phyloP scores from a whole-genome alignment of 306 rosid genomes.

The Ochetophila trinervis region DNA sequence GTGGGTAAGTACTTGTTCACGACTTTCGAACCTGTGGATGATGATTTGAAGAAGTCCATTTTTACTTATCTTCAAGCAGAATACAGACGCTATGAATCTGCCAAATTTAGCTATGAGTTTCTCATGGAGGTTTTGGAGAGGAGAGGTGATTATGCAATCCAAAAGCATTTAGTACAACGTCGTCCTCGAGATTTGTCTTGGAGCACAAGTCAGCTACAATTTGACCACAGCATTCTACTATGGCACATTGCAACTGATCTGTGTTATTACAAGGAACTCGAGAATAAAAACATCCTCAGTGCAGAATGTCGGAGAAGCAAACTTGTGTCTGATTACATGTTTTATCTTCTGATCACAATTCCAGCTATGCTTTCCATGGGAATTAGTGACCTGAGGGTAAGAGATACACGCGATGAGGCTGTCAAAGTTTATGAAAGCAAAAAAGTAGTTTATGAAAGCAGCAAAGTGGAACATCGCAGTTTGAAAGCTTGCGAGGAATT shows the following conservation, averaged over 20 bases:
- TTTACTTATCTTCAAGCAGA: too few species aligned
- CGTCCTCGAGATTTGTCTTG: neutral
- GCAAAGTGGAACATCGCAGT: too few species aligned
- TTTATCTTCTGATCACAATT: neutral
- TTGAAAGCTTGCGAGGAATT: neutral
- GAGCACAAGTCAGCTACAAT: neutral
- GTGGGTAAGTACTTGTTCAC: too few species aligned
- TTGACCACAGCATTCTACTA: conserved; percentile 12
- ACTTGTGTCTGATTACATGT: neutral
- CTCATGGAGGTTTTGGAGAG: too few species aligned
- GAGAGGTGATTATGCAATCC: too few species aligned
- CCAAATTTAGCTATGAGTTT: too few species aligned
- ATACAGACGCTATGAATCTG: too few species aligned
- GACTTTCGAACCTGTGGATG: too few species aligned
- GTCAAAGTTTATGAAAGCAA: too few species aligned
- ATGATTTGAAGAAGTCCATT: too few species aligned
- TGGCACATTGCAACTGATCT: conserved; percentile 23
- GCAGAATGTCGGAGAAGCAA: neutral
- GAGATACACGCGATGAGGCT: neutral
- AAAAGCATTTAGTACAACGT: too few species aligned
- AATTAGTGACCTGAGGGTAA: neutral
- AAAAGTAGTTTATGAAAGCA: too few species aligned
- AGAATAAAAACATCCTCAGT: neutral
- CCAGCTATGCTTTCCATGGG: conserved; percentile 5
- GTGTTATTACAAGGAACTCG: neutral